Conservation (phyloP, 2,329 filamentous ascomycete genomes). For the Epichloe gansuensis region DNA sequence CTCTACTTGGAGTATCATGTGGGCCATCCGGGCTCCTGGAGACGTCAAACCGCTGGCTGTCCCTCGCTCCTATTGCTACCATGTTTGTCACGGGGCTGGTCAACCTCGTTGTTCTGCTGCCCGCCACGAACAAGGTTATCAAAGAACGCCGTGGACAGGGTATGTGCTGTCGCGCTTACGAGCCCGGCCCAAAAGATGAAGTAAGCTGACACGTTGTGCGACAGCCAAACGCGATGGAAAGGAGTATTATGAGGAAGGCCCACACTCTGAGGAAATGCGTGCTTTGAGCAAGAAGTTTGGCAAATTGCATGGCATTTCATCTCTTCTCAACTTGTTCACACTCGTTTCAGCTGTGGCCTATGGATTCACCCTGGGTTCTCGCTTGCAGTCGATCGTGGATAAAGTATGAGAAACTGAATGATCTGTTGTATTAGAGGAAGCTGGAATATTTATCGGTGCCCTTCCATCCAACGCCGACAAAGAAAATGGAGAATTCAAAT, state of each 20-base stretch:
- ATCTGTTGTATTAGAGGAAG: neutral
- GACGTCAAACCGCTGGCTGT: slow-evolving; percentile 46
- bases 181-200: neutral
- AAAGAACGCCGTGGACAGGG: slow-evolving; percentile 66
- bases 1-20: slow-evolving; percentile 31
- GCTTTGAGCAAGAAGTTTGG: slow-evolving; percentile 67
- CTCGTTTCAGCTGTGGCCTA: slow-evolving; percentile 63
- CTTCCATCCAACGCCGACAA: neutral
- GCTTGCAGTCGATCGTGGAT: slow-evolving; percentile 33
- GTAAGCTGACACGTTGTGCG: slow-evolving; percentile 8
- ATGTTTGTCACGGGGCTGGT: slow-evolving; percentile 58
- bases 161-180: slow-evolving; percentile 24
- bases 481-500: neutral
- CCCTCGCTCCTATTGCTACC: slow-evolving; percentile 53
- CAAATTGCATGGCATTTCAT: slow-evolving; percentile 68
- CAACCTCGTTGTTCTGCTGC: slow-evolving; percentile 62
- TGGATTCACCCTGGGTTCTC: slow-evolving; percentile 58
- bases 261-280: slow-evolving; percentile 76
- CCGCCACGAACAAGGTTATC: slow-evolving; percentile 64
- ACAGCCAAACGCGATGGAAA: slow-evolving; percentile 78
- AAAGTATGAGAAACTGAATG: slow-evolving; percentile 1
- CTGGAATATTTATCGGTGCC: neutral
- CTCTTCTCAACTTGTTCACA: slow-evolving; percentile 61
- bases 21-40: slow-evolving; percentile 45
- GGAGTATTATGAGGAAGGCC: slow-evolving; percentile 64